These are phyloP conservation scores for Cordyceps fumosorosea DNA, from an alignment of 2,329 filamentous ascomycete genomes.

Conservation along the genomic window DNA sequence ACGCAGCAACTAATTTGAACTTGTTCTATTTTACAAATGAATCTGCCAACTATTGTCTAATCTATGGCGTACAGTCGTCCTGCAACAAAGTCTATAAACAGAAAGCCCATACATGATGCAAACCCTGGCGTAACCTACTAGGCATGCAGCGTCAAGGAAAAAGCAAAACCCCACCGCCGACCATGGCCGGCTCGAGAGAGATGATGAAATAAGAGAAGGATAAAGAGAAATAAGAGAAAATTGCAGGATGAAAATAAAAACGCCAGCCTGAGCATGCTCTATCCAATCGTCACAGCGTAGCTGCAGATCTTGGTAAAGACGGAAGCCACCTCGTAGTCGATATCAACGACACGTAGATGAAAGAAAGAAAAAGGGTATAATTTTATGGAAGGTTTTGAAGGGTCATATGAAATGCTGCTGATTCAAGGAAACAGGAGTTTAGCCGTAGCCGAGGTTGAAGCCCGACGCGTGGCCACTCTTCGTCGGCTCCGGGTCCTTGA, in stretches of 20 bases:
- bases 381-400: no score
- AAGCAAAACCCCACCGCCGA: not conserved
- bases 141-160: not conserved
- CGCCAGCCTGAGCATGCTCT: not conserved
- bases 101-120: not conserved
- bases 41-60: constrained; percentile 1
- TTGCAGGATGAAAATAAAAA: not conserved
- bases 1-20: not conserved
- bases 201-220: not conserved
- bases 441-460: constrained; percentile 34
- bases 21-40: not conserved
- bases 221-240: constrained; percentile 11
- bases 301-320: not conserved
- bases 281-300: not conserved
- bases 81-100: not conserved
- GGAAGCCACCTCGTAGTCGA: not conserved
- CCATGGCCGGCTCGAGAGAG: not conserved
- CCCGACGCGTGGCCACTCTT: constrained; percentile 33
- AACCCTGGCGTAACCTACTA: not conserved
- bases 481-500: constrained; percentile 52
- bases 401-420: no score
- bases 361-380: not conserved
- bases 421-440: not conserved
- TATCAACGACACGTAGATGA: not conserved
- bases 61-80: not conserved